Evolutionary conservation across 2,329 filamentous ascomycete genomes (phyloP), one percentile per base, ranked within the genome.

Genomic region (Trichothecium sympodiale): DNA sequence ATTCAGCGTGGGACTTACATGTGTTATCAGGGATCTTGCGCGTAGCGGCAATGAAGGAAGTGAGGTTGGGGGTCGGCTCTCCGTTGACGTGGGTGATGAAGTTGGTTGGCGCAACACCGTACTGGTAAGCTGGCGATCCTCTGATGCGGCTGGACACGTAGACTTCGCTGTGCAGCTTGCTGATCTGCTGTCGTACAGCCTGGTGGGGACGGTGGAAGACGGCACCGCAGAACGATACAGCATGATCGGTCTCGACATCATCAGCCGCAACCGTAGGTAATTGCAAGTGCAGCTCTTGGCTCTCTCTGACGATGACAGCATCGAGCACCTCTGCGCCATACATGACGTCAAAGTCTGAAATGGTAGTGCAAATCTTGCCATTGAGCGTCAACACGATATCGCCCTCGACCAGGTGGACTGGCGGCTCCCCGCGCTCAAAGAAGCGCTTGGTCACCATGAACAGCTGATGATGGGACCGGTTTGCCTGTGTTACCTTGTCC

Each of bases 41-140:
- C 14, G 93, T 87, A 43, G 87, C 83, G 17, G 67, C 66, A 42
- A 96, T 67, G 58, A 98, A 96, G 3, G 74, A 63, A 47, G 84
- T 74, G 8, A 98, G 67, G 49, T 94, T 82, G 2, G 80, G 82
- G 0, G 91, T 96, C 13, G 83, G 69, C 39, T 83, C 74, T 36
- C 86, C 87, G 55, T 98, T 98, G 48, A 98, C 88, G 43, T 91
- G 86, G 0, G 89, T 93, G 57, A 98, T 84, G 60, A 98, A 98
- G 59, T 96, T 98, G 13, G 91, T 98, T 1, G 89, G 88, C 4
- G 89, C 85, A 20, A 98, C 74, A 13, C 87, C 87, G 52, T 94
- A 94, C 55, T 89, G 85, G 52, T 88, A 91, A 1, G 85, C 74
- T 0, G 86, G 86, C 2, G 82, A 89, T 20, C 86, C 87, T 31